Conservation (phyloP, 106 monocot genomes). For the Posidonia australis region DNA sequence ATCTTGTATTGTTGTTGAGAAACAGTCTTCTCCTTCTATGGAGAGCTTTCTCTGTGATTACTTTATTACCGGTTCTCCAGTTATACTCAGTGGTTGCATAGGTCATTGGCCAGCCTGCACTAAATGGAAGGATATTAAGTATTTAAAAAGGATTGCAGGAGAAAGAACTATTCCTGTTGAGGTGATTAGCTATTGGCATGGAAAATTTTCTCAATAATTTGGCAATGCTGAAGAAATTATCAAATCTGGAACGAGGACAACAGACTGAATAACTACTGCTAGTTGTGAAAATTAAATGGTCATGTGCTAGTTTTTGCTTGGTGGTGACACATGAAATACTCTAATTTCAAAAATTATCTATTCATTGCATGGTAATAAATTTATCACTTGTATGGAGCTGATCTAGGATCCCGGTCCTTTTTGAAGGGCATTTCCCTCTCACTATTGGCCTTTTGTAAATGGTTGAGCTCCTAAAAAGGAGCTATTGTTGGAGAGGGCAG, state of each 20-base stretch:
- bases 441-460: too few species aligned
- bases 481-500: too few species aligned
- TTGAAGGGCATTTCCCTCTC: too few species aligned
- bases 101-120: conserved; percentile 64
- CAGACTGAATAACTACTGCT: neutral
- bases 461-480: too few species aligned
- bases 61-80: conserved; percentile 39
- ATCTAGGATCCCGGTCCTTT: too few species aligned
- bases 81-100: conserved; percentile 48
- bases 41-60: conserved; percentile 53
- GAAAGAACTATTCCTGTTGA: conserved; percentile 68
- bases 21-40: conserved; percentile 31
- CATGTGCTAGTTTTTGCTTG: neutral
- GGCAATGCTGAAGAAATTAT: neutral
- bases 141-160: conserved; percentile 49
- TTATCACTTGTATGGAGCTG: too few species aligned
- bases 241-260: neutral
- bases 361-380: too few species aligned
- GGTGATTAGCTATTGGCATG: conserved; percentile 24
- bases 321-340: neutral
- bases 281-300: neutral
- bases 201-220: neutral
- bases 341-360: too few species aligned
- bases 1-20: conserved; percentile 33
- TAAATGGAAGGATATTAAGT: conserved; percentile 55